Evolutionary conservation across 2,329 filamentous ascomycete genomes (phyloP).

Genomic region (Fusarium sp.): DNA sequence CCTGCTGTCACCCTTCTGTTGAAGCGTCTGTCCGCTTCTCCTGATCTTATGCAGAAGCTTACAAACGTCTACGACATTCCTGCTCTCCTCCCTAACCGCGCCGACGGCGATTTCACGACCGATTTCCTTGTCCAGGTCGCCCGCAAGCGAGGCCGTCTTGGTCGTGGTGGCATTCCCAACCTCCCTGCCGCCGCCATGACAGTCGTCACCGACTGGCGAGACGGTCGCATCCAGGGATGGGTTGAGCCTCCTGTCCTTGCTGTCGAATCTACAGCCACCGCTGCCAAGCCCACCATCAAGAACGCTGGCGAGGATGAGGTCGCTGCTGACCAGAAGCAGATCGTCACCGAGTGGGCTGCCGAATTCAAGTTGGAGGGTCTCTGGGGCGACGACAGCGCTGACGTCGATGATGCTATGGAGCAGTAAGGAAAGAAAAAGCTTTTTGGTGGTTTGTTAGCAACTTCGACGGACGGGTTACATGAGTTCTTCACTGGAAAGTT

Average conservation of each 20-base stretch:
- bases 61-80: constrained; percentile 86
- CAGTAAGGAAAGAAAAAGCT: constrained; percentile 50
- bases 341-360: constrained; percentile 91
- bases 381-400: constrained; percentile 72
- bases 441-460: constrained; percentile 29
- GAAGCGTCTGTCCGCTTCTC: constrained; percentile 77
- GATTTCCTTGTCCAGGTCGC: constrained; percentile 97
- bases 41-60: constrained; percentile 81
- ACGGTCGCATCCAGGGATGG: constrained; percentile 95
- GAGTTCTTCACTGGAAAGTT: constrained; percentile 47
- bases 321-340: constrained; percentile 78
- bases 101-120: constrained; percentile 80
- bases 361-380: constrained; percentile 96
- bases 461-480: constrained; percentile 44
- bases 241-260: constrained; percentile 77
- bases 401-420: constrained; percentile 62
- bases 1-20: constrained; percentile 89
- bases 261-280: constrained; percentile 55
- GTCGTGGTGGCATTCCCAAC: constrained; percentile 91
- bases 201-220: constrained; percentile 96
- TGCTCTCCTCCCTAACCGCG: constrained; percentile 74
- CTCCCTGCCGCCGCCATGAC: constrained; percentile 87
- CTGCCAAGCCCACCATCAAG: constrained; percentile 51
- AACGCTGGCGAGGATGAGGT: constrained; percentile 57
- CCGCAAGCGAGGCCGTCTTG: constrained; percentile 88